Evolutionary conservation across 148 eudicot species (phyloP).

Genomic region (Polygonum maritimum): DNA sequence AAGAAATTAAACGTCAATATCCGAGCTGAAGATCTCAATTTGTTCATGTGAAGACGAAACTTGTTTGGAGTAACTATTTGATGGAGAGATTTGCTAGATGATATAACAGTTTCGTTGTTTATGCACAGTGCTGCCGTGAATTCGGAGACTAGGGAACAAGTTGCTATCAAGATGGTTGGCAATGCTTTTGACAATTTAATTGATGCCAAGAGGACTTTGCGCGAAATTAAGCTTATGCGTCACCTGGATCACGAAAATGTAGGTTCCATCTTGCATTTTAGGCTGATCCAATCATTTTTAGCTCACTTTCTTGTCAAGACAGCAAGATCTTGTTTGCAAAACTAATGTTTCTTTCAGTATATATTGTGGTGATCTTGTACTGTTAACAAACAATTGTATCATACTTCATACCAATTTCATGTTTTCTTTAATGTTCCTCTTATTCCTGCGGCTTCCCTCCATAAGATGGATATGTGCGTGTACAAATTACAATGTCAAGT

Average conservation of each 20-base stretch:
- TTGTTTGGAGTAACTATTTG: background rate
- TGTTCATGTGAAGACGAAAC: background rate
- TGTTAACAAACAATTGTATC: background rate
- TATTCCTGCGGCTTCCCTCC: no score
- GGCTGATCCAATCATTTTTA: background rate
- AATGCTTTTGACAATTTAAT: conserved; percentile 75
- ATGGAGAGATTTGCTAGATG: background rate
- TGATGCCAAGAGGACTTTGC: conserved; percentile 78
- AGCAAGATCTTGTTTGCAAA: no score
- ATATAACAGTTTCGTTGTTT: background rate
- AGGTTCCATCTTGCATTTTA: conserved; percentile 11
- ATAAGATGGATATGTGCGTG: no score
- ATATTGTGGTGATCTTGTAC: no score
- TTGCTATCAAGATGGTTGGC: conserved; percentile 79
- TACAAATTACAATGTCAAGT: background rate
- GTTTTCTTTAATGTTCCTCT: no score
- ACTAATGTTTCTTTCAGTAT: no score
- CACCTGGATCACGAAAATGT: conserved; percentile 87
- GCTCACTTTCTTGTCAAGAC: background rate
- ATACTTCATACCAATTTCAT: background rate
- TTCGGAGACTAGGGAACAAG: conserved; percentile 67
- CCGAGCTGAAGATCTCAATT: background rate
- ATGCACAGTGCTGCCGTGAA: conserved; percentile 63
- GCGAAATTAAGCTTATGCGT: conserved; percentile 76
- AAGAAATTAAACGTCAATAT: background rate